phyloP scores from a whole-genome alignment of 2,329 filamentous ascomycete species.

The Chrysosphaeria jannelii region DNA sequence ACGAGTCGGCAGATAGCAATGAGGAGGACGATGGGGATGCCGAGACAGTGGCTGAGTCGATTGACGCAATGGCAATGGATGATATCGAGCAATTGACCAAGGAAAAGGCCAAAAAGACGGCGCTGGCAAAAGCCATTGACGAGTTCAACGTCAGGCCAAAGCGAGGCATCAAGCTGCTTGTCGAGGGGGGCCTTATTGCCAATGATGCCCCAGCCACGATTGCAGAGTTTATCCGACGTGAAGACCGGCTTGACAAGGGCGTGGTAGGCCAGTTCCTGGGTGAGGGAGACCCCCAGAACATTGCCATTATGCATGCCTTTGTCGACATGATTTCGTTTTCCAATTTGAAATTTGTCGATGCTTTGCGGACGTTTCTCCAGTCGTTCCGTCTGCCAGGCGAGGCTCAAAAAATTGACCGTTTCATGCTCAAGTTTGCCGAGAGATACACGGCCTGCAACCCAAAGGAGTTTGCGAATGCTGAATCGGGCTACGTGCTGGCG shows the following conservation, averaged over 20 bases:
- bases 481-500: conserved; percentile 83
- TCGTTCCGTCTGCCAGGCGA: conserved; percentile 86
- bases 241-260: conserved; percentile 68
- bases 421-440: conserved; percentile 97
- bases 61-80: conserved; percentile 39
- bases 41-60: conserved; percentile 30
- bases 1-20: too few species aligned
- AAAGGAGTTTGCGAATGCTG: conserved; percentile 90
- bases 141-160: conserved; percentile 98
- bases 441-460: conserved; percentile 86
- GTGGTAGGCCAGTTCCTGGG: conserved; percentile 84
- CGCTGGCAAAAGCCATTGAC: conserved; percentile 59
- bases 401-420: conserved; percentile 95
- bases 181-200: conserved; percentile 65
- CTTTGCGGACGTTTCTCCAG: conserved; percentile 71
- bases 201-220: conserved; percentile 57
- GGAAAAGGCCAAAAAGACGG: conserved; percentile 81
- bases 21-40: conserved; percentile 24
- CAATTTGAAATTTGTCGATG: conserved; percentile 75
- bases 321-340: conserved; percentile 86
- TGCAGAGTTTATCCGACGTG: conserved; percentile 49
- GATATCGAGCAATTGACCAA: conserved; percentile 86
- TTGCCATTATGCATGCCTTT: conserved; percentile 95
- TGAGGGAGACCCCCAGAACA: conserved; percentile 75
- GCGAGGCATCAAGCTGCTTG: conserved; percentile 55